Base-by-base conservation (phyloP, 345 rosid species). In the Erysimum cheiranthoides region DNA sequence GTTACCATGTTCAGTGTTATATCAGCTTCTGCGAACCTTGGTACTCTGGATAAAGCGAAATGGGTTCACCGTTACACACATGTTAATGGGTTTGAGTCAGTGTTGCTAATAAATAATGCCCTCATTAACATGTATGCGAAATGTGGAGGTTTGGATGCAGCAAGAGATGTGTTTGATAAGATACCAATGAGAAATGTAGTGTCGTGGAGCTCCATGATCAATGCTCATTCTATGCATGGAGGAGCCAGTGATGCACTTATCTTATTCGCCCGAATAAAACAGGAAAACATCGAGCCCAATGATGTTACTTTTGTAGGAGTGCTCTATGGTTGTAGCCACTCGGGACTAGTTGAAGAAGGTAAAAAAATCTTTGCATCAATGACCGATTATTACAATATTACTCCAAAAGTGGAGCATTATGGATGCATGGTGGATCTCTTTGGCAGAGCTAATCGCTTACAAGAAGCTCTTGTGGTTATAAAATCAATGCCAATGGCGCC, bases 371-470 rank as follows among this genome's bases (percentile, higher is more conserved):
- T 85, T 71, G 77, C 78, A 49, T 82, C 87, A 43, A 89, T 87
- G 91, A 71, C 66, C 51, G 43, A 83, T 49, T 81, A 79, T 57
- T 68, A 68, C 77, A 81, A 81, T 13, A 59, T 87, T 31, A 47
- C 71, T 43, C 91, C 91, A 36, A 82, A 78, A 68, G 74, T 76
- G 9, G 91, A 87, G 78, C 93, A 87, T 66, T 85, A 87, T 38
- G 87, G 89, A 63, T 87, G 89, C 77, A 79, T 87, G 88, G 89
- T 84, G 43, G 91, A 87, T 75, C 86, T 85, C 28, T 80, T 81
- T 59, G 87, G 89, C 21, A 84, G 87, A 42, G 86, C 85, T 49
- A 85, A 83, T 69, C 77, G 57, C 14, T 76, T 87, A 51, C 75
- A 58, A 71, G 84, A 89, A 76, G 87, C 84, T 70, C 77, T 83